Conservation (phyloP, 2,329 filamentous ascomycete species). For the Alternaria sp. region DNA sequence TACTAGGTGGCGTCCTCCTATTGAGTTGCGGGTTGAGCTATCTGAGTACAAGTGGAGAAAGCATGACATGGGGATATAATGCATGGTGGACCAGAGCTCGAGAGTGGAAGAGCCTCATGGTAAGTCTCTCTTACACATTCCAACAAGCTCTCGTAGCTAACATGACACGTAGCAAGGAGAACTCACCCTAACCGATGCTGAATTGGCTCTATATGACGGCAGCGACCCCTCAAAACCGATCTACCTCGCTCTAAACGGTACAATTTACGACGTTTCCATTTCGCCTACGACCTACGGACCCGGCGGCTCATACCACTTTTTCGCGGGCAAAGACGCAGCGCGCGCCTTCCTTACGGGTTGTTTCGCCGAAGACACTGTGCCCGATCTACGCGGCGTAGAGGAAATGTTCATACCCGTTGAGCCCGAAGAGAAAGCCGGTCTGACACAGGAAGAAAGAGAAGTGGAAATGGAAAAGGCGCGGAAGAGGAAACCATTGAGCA, state of each 20-base stretch:
- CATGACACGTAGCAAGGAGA: slow-evolving; percentile 57
- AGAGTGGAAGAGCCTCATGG: slow-evolving; percentile 43
- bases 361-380: slow-evolving; percentile 82
- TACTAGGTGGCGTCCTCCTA: slow-evolving; percentile 70
- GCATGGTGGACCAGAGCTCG: slow-evolving; percentile 46
- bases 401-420: slow-evolving; percentile 75
- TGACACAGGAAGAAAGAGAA: slow-evolving; percentile 30
- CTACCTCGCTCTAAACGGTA: slow-evolving; percentile 88
- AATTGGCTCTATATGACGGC: slow-evolving; percentile 81
- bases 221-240: slow-evolving; percentile 75
- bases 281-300: slow-evolving; percentile 63
- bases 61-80: slow-evolving; percentile 49
- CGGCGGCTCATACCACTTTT: slow-evolving; percentile 84
- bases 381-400: slow-evolving; percentile 87
- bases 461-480: slow-evolving; percentile 37
- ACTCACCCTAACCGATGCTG: slow-evolving; percentile 72
- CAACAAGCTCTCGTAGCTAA: not conserved
- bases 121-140: slow-evolving; percentile 19
- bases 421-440: slow-evolving; percentile 57
- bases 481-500: slow-evolving; percentile 26
- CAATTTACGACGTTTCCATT: slow-evolving; percentile 81
- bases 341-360: slow-evolving; percentile 92
- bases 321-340: slow-evolving; percentile 84
- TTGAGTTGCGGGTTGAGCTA: slow-evolving; percentile 76
- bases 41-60: slow-evolving; percentile 72